These are phyloP conservation scores for Curvularia sp. DNA, from an alignment of 2,329 filamentous ascomycete species.

Conservation along the genomic window DNA sequence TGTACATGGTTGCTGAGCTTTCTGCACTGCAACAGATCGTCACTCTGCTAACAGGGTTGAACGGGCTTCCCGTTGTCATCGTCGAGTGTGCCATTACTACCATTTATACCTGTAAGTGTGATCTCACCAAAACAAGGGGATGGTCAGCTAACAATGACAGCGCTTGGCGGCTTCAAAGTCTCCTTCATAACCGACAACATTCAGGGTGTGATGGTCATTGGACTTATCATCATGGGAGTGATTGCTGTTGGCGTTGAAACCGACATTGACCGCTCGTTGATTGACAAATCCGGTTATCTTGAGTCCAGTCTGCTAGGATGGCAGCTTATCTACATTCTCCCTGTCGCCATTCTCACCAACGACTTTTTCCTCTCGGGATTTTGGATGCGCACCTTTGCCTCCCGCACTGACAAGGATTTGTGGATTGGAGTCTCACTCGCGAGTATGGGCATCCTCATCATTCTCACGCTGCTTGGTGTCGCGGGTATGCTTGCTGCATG, in stretches of 20 bases:
- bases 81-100: conserved; percentile 80
- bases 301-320: conserved; percentile 75
- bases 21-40: conserved; percentile 83
- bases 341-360: conserved; percentile 80
- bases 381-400: conserved; percentile 84
- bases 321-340: conserved; percentile 85
- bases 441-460: conserved; percentile 66
- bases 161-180: conserved; percentile 80
- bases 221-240: conserved; percentile 75
- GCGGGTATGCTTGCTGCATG: conserved; percentile 79
- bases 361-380: conserved; percentile 86
- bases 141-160: conserved; percentile 49
- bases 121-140: background rate
- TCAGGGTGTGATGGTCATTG: conserved; percentile 78
- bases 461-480: conserved; percentile 74
- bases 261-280: conserved; percentile 71
- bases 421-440: conserved; percentile 77
- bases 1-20: conserved; percentile 87
- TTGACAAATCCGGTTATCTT: conserved; percentile 73
- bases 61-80: conserved; percentile 77
- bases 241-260: conserved; percentile 80
- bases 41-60: conserved; percentile 73
- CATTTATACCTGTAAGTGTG: conserved; percentile 75
- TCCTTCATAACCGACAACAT: conserved; percentile 85
- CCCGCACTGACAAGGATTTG: conserved; percentile 78